These are phyloP conservation scores for Stylosanthes scabra DNA, from an alignment of 331 rosid species.

Conservation along the genomic window DNA sequence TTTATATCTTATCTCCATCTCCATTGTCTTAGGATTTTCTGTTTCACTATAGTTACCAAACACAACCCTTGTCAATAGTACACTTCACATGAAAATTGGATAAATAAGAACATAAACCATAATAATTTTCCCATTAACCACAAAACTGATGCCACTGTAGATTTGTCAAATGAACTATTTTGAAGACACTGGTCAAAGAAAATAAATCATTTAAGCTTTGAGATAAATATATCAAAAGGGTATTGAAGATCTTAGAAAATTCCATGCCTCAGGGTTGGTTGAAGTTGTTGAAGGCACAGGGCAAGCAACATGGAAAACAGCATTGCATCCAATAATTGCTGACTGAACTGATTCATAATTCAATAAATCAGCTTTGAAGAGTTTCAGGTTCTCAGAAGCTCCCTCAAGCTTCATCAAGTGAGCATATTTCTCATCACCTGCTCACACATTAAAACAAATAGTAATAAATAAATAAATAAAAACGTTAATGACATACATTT, in stretches of 20 bases:
- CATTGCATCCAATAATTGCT: slow-evolving; percentile 70
- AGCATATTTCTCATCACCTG: slow-evolving; percentile 60
- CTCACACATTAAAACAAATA: background rate
- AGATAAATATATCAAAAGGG: background rate
- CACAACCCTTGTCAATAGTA: too few species aligned
- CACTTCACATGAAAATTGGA: too few species aligned
- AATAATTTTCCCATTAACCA: background rate
- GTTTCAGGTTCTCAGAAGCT: slow-evolving; percentile 63
- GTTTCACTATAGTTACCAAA: too few species aligned
- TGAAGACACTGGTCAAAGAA: background rate
- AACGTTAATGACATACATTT: too few species aligned
- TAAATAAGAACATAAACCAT: background rate
- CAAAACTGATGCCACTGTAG: background rate
- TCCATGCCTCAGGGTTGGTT: slow-evolving; percentile 67
- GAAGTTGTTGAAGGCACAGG: slow-evolving; percentile 70
- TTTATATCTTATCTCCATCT: too few species aligned
- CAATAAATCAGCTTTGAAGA: slow-evolving; percentile 69
- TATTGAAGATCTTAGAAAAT: background rate
- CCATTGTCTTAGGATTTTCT: too few species aligned
- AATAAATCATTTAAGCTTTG: background rate
- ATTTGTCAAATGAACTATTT: background rate
- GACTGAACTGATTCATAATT: slow-evolving; percentile 55
- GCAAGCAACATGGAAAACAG: slow-evolving; percentile 86
- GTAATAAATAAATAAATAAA: background rate
- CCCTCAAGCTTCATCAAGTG: slow-evolving; percentile 58